These are phyloP conservation scores for Lipomyces spencermartinsiae DNA, from an alignment of 805 yeast genomes.

Conservation along the genomic window DNA sequence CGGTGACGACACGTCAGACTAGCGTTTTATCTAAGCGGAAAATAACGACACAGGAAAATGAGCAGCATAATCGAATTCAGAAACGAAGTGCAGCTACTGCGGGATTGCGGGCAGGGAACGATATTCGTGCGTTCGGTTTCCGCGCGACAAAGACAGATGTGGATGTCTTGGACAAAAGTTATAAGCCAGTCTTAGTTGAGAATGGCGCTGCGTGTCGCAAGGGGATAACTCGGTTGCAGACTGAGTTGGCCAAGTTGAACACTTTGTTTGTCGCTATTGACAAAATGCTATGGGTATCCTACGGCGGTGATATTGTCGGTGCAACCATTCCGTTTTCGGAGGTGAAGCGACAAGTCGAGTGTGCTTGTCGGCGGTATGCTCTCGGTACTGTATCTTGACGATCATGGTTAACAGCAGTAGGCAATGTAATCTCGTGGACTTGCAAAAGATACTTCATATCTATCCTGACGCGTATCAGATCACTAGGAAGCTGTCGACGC, in stretches of 20 bases:
- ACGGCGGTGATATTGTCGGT: slow-evolving; percentile 1
- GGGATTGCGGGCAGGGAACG: not conserved
- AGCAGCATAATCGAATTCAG: not conserved
- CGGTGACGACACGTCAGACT: not conserved
- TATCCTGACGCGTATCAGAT: slow-evolving; percentile 5
- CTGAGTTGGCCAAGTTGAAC: not conserved
- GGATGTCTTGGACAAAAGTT: not conserved
- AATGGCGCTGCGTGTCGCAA: not conserved
- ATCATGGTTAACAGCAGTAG: not conserved
- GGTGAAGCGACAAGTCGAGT: slow-evolving; percentile 6
- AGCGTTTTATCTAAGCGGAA: not conserved
- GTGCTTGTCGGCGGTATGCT: slow-evolving; percentile 1
- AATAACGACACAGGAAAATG: not conserved
- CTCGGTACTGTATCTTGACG: not conserved
- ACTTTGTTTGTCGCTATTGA: slow-evolving; percentile 7
- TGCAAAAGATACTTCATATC: slow-evolving; percentile 8
- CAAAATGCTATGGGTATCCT: slow-evolving; percentile 4
- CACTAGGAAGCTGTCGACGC: not conserved
- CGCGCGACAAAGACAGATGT: not conserved
- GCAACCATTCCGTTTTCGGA: slow-evolving; percentile 8
- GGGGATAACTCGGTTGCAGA: not conserved
- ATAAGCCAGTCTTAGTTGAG: not conserved
- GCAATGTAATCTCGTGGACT: not conserved
- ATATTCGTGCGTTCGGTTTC: not conserved
- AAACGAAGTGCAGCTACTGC: not conserved